Conservation (phyloP, 106 monocot genomes). For the Triglochin maritima region DNA sequence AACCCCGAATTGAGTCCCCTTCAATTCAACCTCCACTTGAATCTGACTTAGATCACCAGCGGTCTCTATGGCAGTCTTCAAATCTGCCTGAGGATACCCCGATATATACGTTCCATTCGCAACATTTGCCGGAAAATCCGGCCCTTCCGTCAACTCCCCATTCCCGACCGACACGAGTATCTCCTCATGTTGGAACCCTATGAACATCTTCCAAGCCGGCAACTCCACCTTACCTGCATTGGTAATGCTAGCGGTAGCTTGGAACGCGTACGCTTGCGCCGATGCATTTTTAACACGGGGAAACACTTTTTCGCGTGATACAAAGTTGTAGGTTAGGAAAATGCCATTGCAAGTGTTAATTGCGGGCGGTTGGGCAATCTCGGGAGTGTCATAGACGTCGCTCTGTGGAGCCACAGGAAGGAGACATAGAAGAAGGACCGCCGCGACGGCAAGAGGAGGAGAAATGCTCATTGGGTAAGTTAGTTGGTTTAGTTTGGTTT, state of each 20-base stretch:
- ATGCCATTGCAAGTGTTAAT: conserved; percentile 44
- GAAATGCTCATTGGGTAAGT: no score
- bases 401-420: background rate
- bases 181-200: conserved; percentile 89
- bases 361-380: conserved; percentile 26
- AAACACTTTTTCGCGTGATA: conserved; percentile 49
- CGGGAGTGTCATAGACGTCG: conserved; percentile 17
- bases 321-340: conserved; percentile 61
- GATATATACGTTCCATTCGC: conserved; percentile 54
- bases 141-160: conserved; percentile 54
- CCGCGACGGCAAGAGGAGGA: background rate
- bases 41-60: conserved; percentile 78
- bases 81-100: conserved; percentile 63
- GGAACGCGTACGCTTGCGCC: conserved; percentile 85
- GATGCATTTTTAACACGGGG: conserved; percentile 76
- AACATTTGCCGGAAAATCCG: conserved; percentile 50
- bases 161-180: conserved; percentile 65
- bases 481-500: no score
- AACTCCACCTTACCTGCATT: conserved; percentile 68
- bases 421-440: background rate
- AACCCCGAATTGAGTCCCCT: conserved; percentile 84
- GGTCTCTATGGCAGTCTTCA: conserved; percentile 72
- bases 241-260: conserved; percentile 50
- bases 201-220: conserved; percentile 65
- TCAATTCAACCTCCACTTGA: conserved; percentile 38